These are phyloP conservation scores for Rhizophora apiculata DNA, from an alignment of 345 rosid species.

Conservation along the genomic window DNA sequence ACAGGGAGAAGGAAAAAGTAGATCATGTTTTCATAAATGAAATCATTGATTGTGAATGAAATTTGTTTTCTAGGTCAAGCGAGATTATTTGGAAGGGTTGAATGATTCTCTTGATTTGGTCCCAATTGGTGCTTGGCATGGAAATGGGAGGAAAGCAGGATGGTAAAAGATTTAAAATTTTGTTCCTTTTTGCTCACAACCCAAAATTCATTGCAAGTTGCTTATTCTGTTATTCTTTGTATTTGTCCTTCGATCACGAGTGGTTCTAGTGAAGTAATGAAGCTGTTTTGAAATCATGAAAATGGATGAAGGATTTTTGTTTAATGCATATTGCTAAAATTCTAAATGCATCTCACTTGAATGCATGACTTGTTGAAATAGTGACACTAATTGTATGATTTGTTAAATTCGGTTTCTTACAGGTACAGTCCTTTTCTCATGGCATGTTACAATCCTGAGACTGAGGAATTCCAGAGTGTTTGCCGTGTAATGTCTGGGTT, in stretches of 20 bases:
- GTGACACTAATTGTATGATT: background rate
- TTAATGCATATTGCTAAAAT: too few species aligned
- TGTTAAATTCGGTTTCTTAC: constrained; percentile 13
- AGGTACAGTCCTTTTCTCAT: constrained; percentile 94
- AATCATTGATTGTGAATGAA: constrained; percentile 8
- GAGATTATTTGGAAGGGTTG: constrained; percentile 79
- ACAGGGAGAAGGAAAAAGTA: background rate
- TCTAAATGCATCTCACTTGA: background rate
- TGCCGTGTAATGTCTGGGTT: constrained; percentile 96
- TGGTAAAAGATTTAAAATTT: constrained; percentile 46
- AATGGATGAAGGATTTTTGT: too few species aligned
- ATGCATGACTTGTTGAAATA: background rate
- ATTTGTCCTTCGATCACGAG: background rate
- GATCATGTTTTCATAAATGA: background rate
- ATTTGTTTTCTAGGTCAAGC: constrained; percentile 60
- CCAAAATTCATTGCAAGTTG: background rate
- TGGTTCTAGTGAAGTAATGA: background rate
- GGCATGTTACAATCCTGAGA: constrained; percentile 84
- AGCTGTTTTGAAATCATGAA: background rate
- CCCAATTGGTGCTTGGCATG: constrained; percentile 95
- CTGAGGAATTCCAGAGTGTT: constrained; percentile 75
- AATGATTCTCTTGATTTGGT: constrained; percentile 85
- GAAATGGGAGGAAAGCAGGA: constrained; percentile 93
- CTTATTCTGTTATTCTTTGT: background rate
- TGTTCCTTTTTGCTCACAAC: background rate